Conservation (phyloP, 768 basidiomycete genomes). For the Lyophyllum shimeji region DNA sequence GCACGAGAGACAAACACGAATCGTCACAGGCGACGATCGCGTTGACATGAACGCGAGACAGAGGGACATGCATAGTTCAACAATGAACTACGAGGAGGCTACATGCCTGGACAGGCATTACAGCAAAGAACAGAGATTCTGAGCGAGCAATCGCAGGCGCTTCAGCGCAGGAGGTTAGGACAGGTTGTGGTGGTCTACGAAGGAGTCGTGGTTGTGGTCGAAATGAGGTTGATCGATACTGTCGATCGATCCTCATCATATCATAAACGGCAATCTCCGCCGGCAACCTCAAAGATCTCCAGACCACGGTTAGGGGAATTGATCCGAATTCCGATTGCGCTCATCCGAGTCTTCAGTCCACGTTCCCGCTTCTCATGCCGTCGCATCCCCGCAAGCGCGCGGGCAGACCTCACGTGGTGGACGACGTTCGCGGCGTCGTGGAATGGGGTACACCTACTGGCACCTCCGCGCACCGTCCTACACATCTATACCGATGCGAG, state of each 20-base stretch:
- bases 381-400: too few species aligned
- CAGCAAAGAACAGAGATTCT: background rate
- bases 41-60: background rate
- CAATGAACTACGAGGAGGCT: background rate
- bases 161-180: background rate
- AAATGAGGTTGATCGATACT: background rate
- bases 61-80: background rate
- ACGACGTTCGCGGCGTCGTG: too few species aligned
- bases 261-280: constrained; percentile 11
- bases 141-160: background rate
- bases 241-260: constrained; percentile 3
- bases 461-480: too few species aligned
- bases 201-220: background rate
- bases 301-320: too few species aligned
- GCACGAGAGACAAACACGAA: background rate
- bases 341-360: too few species aligned
- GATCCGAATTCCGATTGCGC: too few species aligned
- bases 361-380: too few species aligned
- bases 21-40: background rate
- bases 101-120: background rate
- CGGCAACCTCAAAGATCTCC: too few species aligned
- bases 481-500: too few species aligned
- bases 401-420: too few species aligned
- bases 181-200: background rate
- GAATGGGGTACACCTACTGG: too few species aligned